Conservation (phyloP, 176 grass and related monocot genomes). For the Otatea glauca region DNA sequence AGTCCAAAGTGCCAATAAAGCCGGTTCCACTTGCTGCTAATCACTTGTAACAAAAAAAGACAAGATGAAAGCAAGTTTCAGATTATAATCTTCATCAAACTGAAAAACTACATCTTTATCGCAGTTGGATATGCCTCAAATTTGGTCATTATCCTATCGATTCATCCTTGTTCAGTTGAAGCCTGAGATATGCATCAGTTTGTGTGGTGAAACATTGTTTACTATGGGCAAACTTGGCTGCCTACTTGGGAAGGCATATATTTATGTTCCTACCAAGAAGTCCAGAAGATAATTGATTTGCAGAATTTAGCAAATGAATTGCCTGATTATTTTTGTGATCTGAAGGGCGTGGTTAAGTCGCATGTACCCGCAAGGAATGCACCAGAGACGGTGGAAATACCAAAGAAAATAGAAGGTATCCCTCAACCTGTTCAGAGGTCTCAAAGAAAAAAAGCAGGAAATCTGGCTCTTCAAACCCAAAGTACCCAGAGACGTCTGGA, state of each 20-base stretch:
- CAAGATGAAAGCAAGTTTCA: constrained; percentile 1
- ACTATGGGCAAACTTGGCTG: background rate
- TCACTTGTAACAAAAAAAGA: background rate
- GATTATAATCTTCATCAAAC: constrained; percentile 5
- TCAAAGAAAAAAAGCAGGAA: too few species aligned
- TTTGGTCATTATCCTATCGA: background rate
- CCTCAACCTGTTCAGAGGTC: too few species aligned
- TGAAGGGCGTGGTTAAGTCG: too few species aligned
- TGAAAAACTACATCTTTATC: background rate
- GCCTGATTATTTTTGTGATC: too few species aligned
- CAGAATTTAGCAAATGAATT: too few species aligned
- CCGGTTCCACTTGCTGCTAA: background rate
- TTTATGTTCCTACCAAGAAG: too few species aligned
- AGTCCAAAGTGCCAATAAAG: constrained; percentile 16
- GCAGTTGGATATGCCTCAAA: background rate
- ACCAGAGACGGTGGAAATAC: too few species aligned
- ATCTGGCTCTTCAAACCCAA: too few species aligned
- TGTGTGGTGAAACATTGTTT: background rate
- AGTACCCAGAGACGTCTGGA: too few species aligned
- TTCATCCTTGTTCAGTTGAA: background rate
- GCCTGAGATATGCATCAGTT: background rate
- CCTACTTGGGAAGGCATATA: background rate
- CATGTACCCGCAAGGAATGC: too few species aligned
- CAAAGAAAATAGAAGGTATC: too few species aligned
- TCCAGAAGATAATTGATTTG: too few species aligned